A percentile compares a stretch with the other conserved stretches of the same genome.
phyloP scores from a whole-genome alignment of 225 moss, liverwort and hornwort genomes.

The Thuidium tamariscinum region DNA sequence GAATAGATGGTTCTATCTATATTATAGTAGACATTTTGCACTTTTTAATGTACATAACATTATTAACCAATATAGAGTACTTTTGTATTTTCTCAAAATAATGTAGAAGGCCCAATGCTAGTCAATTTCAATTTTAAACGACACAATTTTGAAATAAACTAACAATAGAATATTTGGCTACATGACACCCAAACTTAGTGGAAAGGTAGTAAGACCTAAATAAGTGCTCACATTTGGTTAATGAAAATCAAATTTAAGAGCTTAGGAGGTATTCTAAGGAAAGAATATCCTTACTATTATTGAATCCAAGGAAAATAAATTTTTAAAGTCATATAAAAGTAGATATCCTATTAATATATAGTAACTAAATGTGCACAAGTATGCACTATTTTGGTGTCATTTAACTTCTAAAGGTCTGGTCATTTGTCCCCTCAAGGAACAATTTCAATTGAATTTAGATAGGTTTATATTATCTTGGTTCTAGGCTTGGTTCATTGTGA shows the following conservation, averaged over 20 bases:
- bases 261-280: not conserved
- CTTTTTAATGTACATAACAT: not conserved
- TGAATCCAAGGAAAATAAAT: not conserved
- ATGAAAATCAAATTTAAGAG: not conserved
- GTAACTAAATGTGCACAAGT: not conserved
- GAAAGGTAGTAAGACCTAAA: not conserved
- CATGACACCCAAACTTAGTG: accelerated
- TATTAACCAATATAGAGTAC: accelerated
- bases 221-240: not conserved
- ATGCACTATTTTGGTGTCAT: not conserved
- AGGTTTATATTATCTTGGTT: too few relatives aligned
- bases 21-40: not conserved
- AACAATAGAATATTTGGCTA: accelerated
- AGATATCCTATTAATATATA: not conserved
- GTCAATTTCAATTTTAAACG: not conserved
- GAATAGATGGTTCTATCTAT: too few relatives aligned
- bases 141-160: not conserved
- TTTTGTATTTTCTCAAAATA: not conserved
- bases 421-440: too few relatives aligned
- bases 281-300: not conserved
- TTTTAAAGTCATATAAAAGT: not conserved
- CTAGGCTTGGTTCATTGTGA: too few relatives aligned
- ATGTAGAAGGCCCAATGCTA: accelerated
- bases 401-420: too few relatives aligned
- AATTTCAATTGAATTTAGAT: too few relatives aligned